Conservation (phyloP, 139 green algal species). For the Edaphochlamys debaryana region DNA sequence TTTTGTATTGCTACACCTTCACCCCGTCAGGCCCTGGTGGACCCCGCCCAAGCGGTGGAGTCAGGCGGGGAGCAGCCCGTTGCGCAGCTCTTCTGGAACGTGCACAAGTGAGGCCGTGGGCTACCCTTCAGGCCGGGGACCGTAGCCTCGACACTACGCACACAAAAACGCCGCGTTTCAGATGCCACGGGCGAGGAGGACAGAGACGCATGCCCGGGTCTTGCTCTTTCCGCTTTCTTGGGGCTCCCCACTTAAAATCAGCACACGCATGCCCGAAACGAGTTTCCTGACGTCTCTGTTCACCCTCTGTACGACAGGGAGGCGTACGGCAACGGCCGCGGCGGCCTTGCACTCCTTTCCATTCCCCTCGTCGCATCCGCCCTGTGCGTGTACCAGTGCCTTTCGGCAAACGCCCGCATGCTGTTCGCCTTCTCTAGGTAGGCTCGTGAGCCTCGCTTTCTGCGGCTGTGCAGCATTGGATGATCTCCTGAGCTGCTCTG, state of each 20-base stretch:
- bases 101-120: conserved; percentile 20
- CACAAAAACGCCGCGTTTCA: too few relatives aligned
- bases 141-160: too few relatives aligned
- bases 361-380: background rate
- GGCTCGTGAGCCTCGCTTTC: background rate
- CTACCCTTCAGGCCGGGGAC: too few relatives aligned
- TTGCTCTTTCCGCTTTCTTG: too few relatives aligned
- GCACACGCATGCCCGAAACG: too few relatives aligned
- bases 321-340: conserved; percentile 13
- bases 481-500: too few relatives aligned
- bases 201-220: too few relatives aligned
- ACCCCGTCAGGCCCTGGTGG: background rate
- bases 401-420: conserved; percentile 13
- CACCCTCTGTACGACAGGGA: too few relatives aligned
- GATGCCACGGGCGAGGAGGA: too few relatives aligned
- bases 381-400: conserved; percentile 3
- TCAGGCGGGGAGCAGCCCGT: background rate
- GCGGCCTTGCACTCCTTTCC: conserved; percentile 6
- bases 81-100: conserved; percentile 37
- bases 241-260: too few relatives aligned
- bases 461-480: too few relatives aligned
- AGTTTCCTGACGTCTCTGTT: too few relatives aligned
- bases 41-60: background rate
- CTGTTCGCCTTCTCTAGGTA: conserved; percentile 35
- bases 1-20: background rate